phyloP scores from a whole-genome alignment of 2,329 filamentous ascomycete genomes.

The Mycosphaerella arachidis region DNA sequence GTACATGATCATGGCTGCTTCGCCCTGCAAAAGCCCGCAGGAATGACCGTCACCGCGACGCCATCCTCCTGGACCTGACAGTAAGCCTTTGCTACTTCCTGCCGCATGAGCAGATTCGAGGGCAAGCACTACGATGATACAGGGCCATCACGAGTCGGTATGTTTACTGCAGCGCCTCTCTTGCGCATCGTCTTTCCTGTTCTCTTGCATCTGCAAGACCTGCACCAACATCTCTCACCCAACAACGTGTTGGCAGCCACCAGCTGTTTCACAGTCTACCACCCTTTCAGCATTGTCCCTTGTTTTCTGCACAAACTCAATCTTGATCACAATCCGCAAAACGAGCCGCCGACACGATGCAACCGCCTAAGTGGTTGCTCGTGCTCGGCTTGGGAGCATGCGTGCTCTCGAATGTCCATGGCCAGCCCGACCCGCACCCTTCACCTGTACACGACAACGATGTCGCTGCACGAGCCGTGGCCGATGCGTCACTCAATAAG shows the following conservation, averaged over 20 bases:
- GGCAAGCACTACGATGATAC: background rate
- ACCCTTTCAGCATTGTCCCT: background rate
- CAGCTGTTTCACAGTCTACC: background rate
- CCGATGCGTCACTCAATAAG: background rate
- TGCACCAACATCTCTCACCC: slow-evolving; percentile 1
- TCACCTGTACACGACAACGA: background rate
- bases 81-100: background rate
- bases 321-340: background rate
- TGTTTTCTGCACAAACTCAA: background rate
- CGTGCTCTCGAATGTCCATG: background rate
- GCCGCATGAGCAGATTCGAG: background rate
- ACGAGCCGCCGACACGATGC: background rate
- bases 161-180: background rate
- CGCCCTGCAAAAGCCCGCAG: background rate
- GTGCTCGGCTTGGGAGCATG: slow-evolving; percentile 1
- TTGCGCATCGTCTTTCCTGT: background rate
- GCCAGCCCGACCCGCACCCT: background rate
- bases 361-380: slow-evolving; percentile 1
- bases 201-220: background rate
- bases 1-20: background rate
- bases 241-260: background rate
- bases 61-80: background rate
- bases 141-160: background rate
- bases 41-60: background rate
- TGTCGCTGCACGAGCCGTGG: background rate